Evolutionary conservation across 2,329 filamentous ascomycete genomes (phyloP).

Genomic region (Colletotrichum sp.): DNA sequence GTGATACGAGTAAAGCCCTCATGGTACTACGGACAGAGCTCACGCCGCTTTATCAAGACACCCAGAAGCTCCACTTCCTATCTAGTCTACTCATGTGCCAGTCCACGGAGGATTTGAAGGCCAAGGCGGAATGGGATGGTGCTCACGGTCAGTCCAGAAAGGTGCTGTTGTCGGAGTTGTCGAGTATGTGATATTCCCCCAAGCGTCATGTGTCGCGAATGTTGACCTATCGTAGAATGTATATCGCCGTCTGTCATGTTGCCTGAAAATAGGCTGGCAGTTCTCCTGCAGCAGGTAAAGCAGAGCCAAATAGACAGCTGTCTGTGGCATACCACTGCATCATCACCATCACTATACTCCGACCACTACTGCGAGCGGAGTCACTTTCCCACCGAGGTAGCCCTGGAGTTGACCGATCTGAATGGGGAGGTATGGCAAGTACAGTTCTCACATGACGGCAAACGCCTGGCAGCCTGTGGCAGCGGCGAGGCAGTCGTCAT

Average conservation of each 20-base stretch:
- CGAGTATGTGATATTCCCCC: conserved; percentile 61
- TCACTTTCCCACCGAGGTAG: conserved; percentile 77
- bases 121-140: conserved; percentile 84
- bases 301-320: conserved; percentile 82
- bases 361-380: conserved; percentile 84
- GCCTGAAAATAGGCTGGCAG: conserved; percentile 84
- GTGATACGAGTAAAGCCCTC: conserved; percentile 75
- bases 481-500: conserved; percentile 77
- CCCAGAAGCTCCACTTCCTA: conserved; percentile 76
- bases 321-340: conserved; percentile 83
- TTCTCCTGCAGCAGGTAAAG: conserved; percentile 83
- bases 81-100: conserved; percentile 92
- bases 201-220: background rate
- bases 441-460: conserved; percentile 87
- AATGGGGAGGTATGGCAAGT: conserved; percentile 90
- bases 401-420: conserved; percentile 74
- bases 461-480: conserved; percentile 81
- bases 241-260: conserved; percentile 98
- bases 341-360: conserved; percentile 82
- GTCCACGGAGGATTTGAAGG: conserved; percentile 75
- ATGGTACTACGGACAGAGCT: conserved; percentile 86
- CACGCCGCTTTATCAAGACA: conserved; percentile 83
- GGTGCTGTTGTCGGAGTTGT: conserved; percentile 78
- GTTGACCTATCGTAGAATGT: conserved; percentile 60
- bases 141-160: conserved; percentile 76